Percentiles rank a stretch among this genome's conserved stretches.
Evolutionary conservation across 1,284 basidiomycete genomes (phyloP).

Genomic region (Puccinia horiana): DNA sequence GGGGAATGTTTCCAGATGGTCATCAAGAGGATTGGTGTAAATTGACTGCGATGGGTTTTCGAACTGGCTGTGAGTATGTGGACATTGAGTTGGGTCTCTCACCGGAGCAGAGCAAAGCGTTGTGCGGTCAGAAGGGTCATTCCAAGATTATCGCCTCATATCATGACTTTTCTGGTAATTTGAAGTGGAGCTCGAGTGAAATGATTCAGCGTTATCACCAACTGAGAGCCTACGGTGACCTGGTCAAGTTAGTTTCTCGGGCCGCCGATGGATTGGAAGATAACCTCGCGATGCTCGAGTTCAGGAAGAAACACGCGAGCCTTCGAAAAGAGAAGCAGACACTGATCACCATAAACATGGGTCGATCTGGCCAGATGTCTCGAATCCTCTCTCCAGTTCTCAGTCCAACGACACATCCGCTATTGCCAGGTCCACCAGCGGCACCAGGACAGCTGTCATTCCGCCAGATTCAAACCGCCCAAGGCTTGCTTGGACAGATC

Average conservation of each 20-base stretch:
- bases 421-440: slow-evolving; percentile 73
- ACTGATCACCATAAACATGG: slow-evolving; percentile 93
- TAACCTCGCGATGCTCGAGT: slow-evolving; percentile 77
- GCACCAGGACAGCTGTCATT: slow-evolving; percentile 92
- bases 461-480: slow-evolving; percentile 76
- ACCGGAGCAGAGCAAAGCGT: slow-evolving; percentile 66
- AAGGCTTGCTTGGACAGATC: slow-evolving; percentile 77
- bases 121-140: slow-evolving; percentile 69
- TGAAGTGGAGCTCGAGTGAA: slow-evolving; percentile 75
- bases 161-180: slow-evolving; percentile 85
- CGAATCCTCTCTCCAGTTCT: slow-evolving; percentile 82
- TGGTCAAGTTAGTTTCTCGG: slow-evolving; percentile 82
- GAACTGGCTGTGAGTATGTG: slow-evolving; percentile 85
- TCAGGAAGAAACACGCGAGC: slow-evolving; percentile 62
- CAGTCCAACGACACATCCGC: slow-evolving; percentile 84
- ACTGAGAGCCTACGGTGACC: slow-evolving; percentile 66
- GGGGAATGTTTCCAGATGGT: slow-evolving; percentile 78
- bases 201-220: slow-evolving; percentile 65
- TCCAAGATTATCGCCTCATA: slow-evolving; percentile 86
- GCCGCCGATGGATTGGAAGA: slow-evolving; percentile 75
- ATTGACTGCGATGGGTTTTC: slow-evolving; percentile 76
- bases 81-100: slow-evolving; percentile 85
- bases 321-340: slow-evolving; percentile 65
- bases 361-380: slow-evolving; percentile 81
- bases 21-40: slow-evolving; percentile 73